Evolutionary conservation across 768 basidiomycete species (phyloP), one percentile per base, ranked within the genome.

Genomic region (Xerocomellus chrysenteron): DNA sequence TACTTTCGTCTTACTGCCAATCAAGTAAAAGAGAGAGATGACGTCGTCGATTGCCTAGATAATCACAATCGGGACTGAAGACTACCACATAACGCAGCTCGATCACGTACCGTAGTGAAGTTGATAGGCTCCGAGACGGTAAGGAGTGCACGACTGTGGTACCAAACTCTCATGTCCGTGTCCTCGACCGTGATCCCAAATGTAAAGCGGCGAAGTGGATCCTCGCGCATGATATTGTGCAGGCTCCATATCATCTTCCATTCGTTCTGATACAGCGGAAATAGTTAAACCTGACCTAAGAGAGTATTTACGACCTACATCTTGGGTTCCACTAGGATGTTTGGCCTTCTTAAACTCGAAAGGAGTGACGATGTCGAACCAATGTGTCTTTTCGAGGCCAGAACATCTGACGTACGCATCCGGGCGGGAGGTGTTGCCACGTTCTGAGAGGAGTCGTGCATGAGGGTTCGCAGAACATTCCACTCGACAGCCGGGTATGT

Each of bases 161-260:
- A 65, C 74, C 74, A 75, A 21, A 74, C 1, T 19, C 73, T 59
- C 62, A 66, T 58, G 0, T 41, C 7, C 0, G 30, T 61, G 43
- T 67, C 60, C 49, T 73, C 67, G 16, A 71, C 52, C 0, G 67
- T 71, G 24, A 73, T 64, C 0, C 71, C 73, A 19, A 69, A 64
- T 3, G 60, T 54, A 33, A 70, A 68, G 5, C 66, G 52, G 4
- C 65, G 56, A 35, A 65, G 52, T 0, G 59, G 67, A 48, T 74
- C 74, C 36, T 65, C 56, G 2, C 57, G 56, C 67, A 75, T 69
- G 43, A 65, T 62, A 17, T 65, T 56, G 26, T 64, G 58, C 19
- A 70, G 42, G 44, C 57, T 63, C 68, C 68, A 69, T 21, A 74
- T 52, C 1, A 71, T 51, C 59, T 73, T 63, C 19, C 1, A 4